Evolutionary conservation across 805 yeast genomes (phyloP).

Genomic region (Zygoascus flipseniorum): DNA sequence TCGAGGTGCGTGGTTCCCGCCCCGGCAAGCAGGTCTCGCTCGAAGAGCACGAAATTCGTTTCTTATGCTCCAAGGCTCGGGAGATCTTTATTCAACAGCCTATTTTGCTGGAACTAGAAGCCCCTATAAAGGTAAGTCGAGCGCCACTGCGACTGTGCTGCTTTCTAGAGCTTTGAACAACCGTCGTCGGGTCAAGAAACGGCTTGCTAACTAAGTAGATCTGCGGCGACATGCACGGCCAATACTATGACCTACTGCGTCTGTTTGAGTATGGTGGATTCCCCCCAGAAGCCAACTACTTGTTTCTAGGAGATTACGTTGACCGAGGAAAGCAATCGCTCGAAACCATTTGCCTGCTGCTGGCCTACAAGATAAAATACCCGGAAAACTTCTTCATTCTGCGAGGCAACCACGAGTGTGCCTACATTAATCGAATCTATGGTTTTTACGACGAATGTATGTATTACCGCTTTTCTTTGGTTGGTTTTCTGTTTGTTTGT

Average conservation of each 20-base stretch:
- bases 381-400: constrained; percentile 96
- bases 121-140: constrained; percentile 79
- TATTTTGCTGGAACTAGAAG: constrained; percentile 87
- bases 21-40: constrained; percentile 96
- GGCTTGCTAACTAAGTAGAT: constrained; percentile 15
- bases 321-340: constrained; percentile 97
- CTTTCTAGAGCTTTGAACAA: not conserved
- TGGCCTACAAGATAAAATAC: constrained; percentile 95
- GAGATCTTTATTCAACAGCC: constrained; percentile 98
- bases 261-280: constrained; percentile 97
- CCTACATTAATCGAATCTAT: constrained; percentile 93
- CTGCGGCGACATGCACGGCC: constrained; percentile 98
- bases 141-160: not conserved
- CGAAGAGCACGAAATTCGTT: constrained; percentile 90
- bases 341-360: constrained; percentile 87
- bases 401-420: constrained; percentile 98
- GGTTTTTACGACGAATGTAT: constrained; percentile 96
- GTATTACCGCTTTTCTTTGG: no score
- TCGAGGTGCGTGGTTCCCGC: constrained; percentile 96
- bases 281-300: constrained; percentile 97
- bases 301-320: constrained; percentile 94
- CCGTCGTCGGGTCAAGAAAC: not conserved
- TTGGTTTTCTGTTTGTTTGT: constrained; percentile 35
- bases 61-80: constrained; percentile 93
- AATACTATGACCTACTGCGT: constrained; percentile 90